Conservation (phyloP, 1,139 yeast genomes). For the Saccharomycopsis phalli region DNA sequence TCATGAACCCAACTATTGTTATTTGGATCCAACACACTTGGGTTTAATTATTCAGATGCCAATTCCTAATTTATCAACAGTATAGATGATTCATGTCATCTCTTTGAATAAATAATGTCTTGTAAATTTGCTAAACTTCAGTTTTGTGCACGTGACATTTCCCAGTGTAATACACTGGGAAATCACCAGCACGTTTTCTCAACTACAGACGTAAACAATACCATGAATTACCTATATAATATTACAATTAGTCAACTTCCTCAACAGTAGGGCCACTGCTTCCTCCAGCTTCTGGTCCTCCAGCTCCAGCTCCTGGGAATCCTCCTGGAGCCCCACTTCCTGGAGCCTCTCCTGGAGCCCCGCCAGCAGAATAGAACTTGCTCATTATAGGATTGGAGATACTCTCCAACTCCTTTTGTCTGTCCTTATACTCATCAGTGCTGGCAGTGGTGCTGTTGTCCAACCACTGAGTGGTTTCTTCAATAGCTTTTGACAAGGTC, state of each 20-base stretch:
- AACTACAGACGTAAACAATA: not conserved
- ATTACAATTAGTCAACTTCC: not conserved
- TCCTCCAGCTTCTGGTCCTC: not conserved
- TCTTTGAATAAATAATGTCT: too few relatives aligned
- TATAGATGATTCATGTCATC: too few relatives aligned
- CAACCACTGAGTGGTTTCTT: conserved; percentile 80
- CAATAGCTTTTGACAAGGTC: conserved; percentile 75
- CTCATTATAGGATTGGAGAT: conserved; percentile 59
- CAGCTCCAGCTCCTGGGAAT: not conserved
- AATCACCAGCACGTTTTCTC: too few relatives aligned
- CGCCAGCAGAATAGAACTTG: conserved; percentile 54
- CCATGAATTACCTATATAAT: not conserved
- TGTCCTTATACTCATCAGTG: conserved; percentile 71
- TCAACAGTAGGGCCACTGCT: conserved; percentile 1
- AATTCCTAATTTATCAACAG: too few relatives aligned
- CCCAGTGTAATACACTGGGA: too few relatives aligned
- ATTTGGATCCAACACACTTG: too few relatives aligned
- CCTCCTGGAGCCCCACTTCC: conserved; percentile 13
- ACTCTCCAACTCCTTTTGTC: conserved; percentile 56
- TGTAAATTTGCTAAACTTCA: too few relatives aligned
- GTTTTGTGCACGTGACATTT: too few relatives aligned
- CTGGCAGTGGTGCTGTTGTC: conserved; percentile 84
- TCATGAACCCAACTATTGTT: too few relatives aligned
- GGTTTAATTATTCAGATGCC: too few relatives aligned
- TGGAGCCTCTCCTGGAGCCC: conserved; percentile 24